Conservation (phyloP, 2,329 filamentous ascomycete species). For the Fusarium sp. region DNA sequence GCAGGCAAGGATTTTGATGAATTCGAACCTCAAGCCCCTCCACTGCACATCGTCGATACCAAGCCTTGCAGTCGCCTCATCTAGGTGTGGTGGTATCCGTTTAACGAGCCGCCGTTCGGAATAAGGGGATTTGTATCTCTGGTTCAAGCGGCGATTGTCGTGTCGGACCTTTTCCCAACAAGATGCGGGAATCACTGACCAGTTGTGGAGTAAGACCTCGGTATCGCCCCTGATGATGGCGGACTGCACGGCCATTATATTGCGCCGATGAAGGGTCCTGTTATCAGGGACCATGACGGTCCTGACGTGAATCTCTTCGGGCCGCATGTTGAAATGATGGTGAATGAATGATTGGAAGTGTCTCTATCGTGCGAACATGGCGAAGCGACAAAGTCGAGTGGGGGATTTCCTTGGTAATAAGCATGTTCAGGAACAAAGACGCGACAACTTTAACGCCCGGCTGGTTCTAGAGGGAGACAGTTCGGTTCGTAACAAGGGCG, state of each 20-base stretch:
- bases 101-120: background rate
- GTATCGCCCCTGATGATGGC: slow-evolving; percentile 36
- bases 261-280: slow-evolving; percentile 7
- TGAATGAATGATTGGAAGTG: background rate
- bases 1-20: slow-evolving; percentile 41
- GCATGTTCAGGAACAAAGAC: slow-evolving; percentile 36
- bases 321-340: slow-evolving; percentile 22
- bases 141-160: background rate
- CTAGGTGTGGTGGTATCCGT: background rate
- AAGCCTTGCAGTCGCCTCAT: background rate
- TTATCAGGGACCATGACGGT: background rate
- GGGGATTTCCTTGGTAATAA: slow-evolving; percentile 35
- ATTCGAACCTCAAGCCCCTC: slow-evolving; percentile 37
- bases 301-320: background rate
- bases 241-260: slow-evolving; percentile 20
- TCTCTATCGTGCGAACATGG: background rate
- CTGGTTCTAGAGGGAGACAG: slow-evolving; percentile 1
- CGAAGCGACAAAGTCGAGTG: background rate
- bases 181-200: background rate
- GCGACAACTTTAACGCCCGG: background rate
- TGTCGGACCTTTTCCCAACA: background rate
- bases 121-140: background rate
- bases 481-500: slow-evolving; percentile 4
- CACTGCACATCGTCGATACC: slow-evolving; percentile 7
- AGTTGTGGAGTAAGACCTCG: slow-evolving; percentile 19